Conservation (phyloP, 148 eudicot species). For the Rhododendron kiyosumense region DNA sequence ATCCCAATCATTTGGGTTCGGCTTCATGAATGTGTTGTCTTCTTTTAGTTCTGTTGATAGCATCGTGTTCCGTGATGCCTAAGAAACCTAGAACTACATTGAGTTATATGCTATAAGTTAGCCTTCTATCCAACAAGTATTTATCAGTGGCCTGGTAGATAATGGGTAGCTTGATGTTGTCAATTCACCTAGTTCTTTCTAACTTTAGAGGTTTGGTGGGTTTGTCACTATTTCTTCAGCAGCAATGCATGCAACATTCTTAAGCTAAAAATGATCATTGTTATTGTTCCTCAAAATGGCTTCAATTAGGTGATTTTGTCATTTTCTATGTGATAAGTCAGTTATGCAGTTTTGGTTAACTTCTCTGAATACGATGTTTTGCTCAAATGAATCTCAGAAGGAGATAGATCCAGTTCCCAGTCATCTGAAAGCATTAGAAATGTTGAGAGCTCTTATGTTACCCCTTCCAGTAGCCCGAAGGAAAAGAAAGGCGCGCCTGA, state of each 20-base stretch:
- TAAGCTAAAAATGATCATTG: neutral
- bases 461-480: conserved; percentile 27
- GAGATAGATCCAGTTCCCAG: conserved; percentile 27
- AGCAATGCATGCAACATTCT: neutral
- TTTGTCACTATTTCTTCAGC: neutral
- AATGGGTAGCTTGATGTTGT: neutral
- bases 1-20: neutral
- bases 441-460: conserved; percentile 21
- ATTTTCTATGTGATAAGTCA: neutral
- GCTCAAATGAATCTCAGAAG: conserved; percentile 32
- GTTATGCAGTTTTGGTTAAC: neutral
- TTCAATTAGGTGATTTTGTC: neutral
- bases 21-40: neutral
- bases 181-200: neutral
- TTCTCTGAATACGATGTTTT: conserved; percentile 11
- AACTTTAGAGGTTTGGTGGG: neutral
- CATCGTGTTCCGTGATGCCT: neutral
- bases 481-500: conserved; percentile 26
- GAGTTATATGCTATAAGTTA: neutral
- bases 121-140: neutral
- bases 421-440: conserved; percentile 26
- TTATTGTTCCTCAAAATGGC: neutral
- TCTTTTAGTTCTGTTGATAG: neutral
- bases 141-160: neutral
- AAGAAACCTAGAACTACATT: neutral